Evolutionary conservation across 495 filamentous ascomycete species (phyloP), one percentile per base, ranked within the genome.

Genomic region (Penicillium malachiteum): DNA sequence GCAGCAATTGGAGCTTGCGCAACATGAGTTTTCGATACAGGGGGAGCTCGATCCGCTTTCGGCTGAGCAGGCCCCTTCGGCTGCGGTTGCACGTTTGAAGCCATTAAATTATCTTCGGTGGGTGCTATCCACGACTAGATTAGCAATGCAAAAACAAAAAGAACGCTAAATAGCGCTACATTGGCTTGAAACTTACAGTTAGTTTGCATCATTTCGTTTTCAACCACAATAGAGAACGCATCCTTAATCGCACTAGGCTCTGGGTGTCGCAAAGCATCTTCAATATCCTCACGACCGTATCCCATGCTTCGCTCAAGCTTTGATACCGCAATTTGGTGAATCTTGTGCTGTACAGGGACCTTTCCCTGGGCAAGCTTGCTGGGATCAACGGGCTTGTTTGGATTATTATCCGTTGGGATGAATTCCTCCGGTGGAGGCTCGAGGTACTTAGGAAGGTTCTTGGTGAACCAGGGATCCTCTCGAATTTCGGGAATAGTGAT

Each of bases 231-330:
- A 71, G 96, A 85, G 71, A 97, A 98, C 12, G 94, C 94, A 78
- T 98, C 94, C 69, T 98, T 98, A 75, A 98, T 96, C 12, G 95
- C 92, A 55, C 90, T 96, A 37, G 94, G 93, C 65, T 98, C 94
- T 45, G 96, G 85, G 51, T 89, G 89, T 57, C 87, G 85, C 49
- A 98, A 76, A 34, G 94, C 93, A 65, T 97, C 93, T 68, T 96
- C 88, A 37, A 98, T 94, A 74, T 98, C 94, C 35, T 92, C 87
- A 66, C 89, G 90, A 18, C 85, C 90, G 69, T 98, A 98, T 50
- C 94, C 94, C 93, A 98, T 97, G 18, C 90, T 96, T 75, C 92
- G 91, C 58, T 92, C 91, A 42, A 98, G 84, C 78, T 98, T 97
- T 37, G 90, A 90, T 6, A 96, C 90, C 14, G 97, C 91, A 55